A percentile compares a stretch with the other conserved stretches of the same genome.
phyloP scores from a whole-genome alignment of 345 rosid genomes.

The Citrus medica region DNA sequence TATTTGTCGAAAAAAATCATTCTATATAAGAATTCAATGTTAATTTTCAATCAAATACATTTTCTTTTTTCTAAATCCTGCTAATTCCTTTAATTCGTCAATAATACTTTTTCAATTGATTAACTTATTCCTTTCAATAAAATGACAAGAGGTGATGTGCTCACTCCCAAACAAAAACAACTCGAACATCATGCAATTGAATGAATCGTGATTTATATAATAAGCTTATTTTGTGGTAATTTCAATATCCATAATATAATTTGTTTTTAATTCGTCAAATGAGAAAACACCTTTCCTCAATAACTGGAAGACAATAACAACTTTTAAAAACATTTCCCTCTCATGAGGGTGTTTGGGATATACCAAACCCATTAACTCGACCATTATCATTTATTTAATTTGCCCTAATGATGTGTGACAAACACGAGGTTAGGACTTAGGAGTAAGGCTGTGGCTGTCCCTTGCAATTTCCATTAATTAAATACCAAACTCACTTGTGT shows the following conservation, averaged over 20 bases:
- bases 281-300: slow-evolving; percentile 2
- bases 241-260: background rate
- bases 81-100: background rate
- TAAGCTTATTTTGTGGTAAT: too few relatives aligned
- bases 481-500: background rate
- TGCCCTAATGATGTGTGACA: background rate
- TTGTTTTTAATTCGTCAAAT: background rate
- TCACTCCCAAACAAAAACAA: background rate
- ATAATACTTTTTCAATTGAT: too few relatives aligned
- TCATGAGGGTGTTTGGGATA: background rate
- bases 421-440: background rate
- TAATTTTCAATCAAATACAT: background rate
- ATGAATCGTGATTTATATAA: background rate
- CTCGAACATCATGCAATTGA: background rate
- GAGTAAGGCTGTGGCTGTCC: background rate
- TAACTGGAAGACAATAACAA: background rate
- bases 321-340: background rate
- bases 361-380: background rate
- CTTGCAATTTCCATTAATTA: background rate
- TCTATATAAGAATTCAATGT: too few relatives aligned
- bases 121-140: background rate
- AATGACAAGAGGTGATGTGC: background rate
- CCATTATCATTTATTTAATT: background rate
- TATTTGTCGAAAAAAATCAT: too few relatives aligned
- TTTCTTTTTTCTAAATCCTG: background rate